Evolutionary conservation across 2,329 filamentous ascomycete genomes (phyloP).

Genomic region (Hypoxylon rubiginosum): DNA sequence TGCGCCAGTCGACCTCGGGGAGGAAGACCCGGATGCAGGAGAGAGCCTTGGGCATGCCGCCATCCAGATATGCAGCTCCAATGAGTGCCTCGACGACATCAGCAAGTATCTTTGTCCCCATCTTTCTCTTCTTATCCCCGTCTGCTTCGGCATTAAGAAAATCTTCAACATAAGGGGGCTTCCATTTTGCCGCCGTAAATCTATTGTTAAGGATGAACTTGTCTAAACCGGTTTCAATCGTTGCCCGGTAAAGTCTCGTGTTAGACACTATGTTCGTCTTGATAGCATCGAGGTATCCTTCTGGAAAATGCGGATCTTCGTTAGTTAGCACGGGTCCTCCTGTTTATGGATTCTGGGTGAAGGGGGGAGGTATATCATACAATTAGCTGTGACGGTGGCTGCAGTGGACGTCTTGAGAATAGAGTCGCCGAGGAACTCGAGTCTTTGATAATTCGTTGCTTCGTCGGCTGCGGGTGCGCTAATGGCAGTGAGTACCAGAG

Average conservation of each 20-base stretch:
- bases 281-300: constrained; percentile 77
- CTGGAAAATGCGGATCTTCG: constrained; percentile 76
- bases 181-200: constrained; percentile 81
- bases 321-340: constrained; percentile 29
- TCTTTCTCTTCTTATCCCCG: constrained; percentile 13
- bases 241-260: constrained; percentile 74
- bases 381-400: constrained; percentile 70
- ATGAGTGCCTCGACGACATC: constrained; percentile 90
- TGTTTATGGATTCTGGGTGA: not conserved
- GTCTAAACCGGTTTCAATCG: constrained; percentile 74
- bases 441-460: constrained; percentile 79
- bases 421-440: constrained; percentile 90
- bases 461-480: constrained; percentile 73
- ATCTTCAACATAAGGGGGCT: constrained; percentile 70
- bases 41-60: constrained; percentile 74
- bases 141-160: constrained; percentile 46
- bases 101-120: constrained; percentile 81
- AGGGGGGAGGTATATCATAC: constrained; percentile 55
- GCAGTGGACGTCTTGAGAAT: constrained; percentile 82
- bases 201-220: constrained; percentile 76
- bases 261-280: constrained; percentile 84
- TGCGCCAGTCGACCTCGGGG: constrained; percentile 67
- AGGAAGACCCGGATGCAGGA: constrained; percentile 76
- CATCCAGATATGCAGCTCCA: constrained; percentile 78
- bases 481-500: constrained; percentile 76